phyloP scores from a whole-genome alignment of 441 rosid species.

The Gossypium schwendimanii region DNA sequence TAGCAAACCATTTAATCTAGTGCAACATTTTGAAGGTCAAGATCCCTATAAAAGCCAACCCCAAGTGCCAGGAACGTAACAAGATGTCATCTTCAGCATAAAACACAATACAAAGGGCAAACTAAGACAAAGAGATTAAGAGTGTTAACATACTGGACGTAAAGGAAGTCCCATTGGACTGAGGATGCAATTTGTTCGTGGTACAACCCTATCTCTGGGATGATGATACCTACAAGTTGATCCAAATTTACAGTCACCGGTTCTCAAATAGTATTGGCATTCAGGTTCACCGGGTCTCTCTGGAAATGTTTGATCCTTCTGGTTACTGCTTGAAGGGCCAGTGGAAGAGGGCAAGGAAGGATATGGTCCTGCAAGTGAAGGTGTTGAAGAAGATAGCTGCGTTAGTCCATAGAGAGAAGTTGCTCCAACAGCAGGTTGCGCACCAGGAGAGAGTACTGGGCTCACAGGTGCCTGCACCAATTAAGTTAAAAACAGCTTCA shows the following conservation, averaged over 20 bases:
- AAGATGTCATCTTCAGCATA: not conserved
- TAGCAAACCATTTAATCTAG: not conserved
- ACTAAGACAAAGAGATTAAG: slow-evolving; percentile 11
- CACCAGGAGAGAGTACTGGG: slow-evolving; percentile 85
- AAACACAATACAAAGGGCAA: not conserved
- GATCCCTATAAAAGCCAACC: not conserved
- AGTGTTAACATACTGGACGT: slow-evolving; percentile 55
- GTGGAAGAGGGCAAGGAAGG: slow-evolving; percentile 44
- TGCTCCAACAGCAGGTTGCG: slow-evolving; percentile 74
- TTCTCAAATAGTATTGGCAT: slow-evolving; percentile 72
- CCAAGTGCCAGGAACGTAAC: not conserved
- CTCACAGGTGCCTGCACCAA: slow-evolving; percentile 78
- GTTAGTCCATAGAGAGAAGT: slow-evolving; percentile 71
- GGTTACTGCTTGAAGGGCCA: slow-evolving; percentile 43
- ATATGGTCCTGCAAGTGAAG: slow-evolving; percentile 56
- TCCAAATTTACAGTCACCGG: slow-evolving; percentile 89
- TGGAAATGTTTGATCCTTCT: slow-evolving; percentile 66
- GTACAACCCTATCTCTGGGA: slow-evolving; percentile 58
- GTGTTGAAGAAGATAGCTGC: slow-evolving; percentile 59
- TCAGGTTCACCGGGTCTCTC: slow-evolving; percentile 89
- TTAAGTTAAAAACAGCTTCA: slow-evolving; percentile 12
- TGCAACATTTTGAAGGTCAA: not conserved
- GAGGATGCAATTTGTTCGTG: slow-evolving; percentile 56
- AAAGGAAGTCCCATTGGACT: slow-evolving; percentile 80
- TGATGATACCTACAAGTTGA: slow-evolving; percentile 82